Percentiles rank a stretch among this genome's conserved stretches.
Conservation (phyloP, 176 grass and related monocot species). For the Hyparrhenia diplandra region DNA sequence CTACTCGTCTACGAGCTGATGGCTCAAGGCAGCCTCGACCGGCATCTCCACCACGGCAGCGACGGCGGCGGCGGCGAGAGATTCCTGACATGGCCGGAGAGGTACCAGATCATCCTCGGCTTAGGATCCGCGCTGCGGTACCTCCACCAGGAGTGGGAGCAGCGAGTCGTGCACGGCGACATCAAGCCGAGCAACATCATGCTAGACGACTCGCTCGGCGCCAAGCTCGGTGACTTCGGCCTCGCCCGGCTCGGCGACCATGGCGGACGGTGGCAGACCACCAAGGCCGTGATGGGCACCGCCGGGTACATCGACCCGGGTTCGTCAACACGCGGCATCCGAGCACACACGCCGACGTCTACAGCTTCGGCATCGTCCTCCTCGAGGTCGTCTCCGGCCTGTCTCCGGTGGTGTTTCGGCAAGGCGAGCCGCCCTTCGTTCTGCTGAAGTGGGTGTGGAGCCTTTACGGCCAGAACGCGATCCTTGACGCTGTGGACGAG, state of each 20-base stretch:
- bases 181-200: slow-evolving; percentile 24
- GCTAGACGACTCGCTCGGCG: neutral
- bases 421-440: neutral
- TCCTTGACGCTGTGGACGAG: neutral
- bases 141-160: slow-evolving; percentile 25
- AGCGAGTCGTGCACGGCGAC: slow-evolving; percentile 17
- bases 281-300: neutral
- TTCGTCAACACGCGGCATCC: neutral
- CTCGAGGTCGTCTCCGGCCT: slow-evolving; percentile 9
- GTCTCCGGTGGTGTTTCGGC: neutral
- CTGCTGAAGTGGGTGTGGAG: neutral
- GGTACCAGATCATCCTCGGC: neutral
- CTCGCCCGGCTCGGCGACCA: slow-evolving; percentile 27
- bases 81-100: neutral
- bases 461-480: neutral
- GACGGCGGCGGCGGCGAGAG: neutral
- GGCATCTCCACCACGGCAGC: neutral
- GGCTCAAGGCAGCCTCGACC: neutral
- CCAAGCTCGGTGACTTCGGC: slow-evolving; percentile 45
- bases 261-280: neutral
- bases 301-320: neutral
- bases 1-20: neutral
- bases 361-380: slow-evolving; percentile 30
- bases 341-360: neutral
- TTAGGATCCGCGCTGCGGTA: neutral